Percentiles rank a stretch among this genome's conserved stretches.
These are phyloP conservation scores for Microdochium nivale DNA, from an alignment of 2,329 filamentous ascomycete genomes.

Conservation along the genomic window DNA sequence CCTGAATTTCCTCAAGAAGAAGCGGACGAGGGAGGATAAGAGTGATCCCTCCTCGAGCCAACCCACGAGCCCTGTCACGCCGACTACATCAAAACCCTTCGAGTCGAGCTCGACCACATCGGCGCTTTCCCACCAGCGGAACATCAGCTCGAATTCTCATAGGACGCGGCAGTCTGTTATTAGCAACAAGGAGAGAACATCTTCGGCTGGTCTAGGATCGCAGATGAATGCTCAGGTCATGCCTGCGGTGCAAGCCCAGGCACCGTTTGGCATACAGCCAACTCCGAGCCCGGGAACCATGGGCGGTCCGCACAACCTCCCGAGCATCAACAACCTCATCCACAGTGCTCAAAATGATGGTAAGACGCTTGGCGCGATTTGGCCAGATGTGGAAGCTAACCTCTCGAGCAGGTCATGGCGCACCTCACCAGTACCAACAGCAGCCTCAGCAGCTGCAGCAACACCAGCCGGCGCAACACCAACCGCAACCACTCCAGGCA, in stretches of 20 bases:
- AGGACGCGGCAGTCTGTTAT: conserved; percentile 10
- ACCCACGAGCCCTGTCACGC: conserved; percentile 54
- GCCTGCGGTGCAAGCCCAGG: conserved; percentile 21
- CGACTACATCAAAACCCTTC: conserved; percentile 45
- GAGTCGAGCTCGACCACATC: conserved; percentile 30
- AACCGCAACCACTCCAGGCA: conserved; percentile 18
- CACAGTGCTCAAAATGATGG: conserved; percentile 47
- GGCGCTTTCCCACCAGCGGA: conserved; percentile 17
- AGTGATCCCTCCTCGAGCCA: conserved; percentile 60
- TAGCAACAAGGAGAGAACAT: conserved; percentile 13
- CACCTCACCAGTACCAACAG: conserved; percentile 22
- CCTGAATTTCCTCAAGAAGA: conserved; percentile 96
- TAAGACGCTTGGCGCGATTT: conserved; percentile 13
- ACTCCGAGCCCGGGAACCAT: conserved; percentile 18
- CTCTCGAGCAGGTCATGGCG: conserved; percentile 24
- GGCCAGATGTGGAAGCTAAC: conserved; percentile 11
- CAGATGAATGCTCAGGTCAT: conserved; percentile 20
- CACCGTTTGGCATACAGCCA: conserved; percentile 35
- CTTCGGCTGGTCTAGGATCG: conserved; percentile 18
- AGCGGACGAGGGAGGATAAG: conserved; percentile 88
- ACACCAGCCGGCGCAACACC: conserved; percentile 11
- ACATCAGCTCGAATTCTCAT: conserved; percentile 6
- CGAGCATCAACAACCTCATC: conserved; percentile 78
- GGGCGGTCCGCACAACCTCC: conserved; percentile 52
- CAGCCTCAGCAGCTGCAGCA: conserved; percentile 10